Evolutionary conservation across 1,139 yeast species (phyloP).

Genomic region (Hemisphaericaspora xylofermentans): DNA sequence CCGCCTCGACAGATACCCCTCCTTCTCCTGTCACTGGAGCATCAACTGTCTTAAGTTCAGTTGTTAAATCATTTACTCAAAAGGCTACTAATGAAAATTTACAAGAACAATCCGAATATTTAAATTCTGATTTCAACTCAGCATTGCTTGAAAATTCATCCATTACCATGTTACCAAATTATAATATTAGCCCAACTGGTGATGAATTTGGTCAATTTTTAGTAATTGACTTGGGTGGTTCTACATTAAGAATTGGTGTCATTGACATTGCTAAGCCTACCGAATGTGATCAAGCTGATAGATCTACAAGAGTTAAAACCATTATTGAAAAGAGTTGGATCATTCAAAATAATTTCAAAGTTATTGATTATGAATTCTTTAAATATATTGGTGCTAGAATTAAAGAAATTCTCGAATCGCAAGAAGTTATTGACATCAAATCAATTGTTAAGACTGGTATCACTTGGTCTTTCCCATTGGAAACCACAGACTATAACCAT

Average conservation of each 20-base stretch:
- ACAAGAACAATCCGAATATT: slow-evolving; percentile 16
- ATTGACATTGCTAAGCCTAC: slow-evolving; percentile 30
- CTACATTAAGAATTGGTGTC: slow-evolving; percentile 50
- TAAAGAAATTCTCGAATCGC: slow-evolving; percentile 28
- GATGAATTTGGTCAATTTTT: slow-evolving; percentile 43
- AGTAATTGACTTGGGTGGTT: slow-evolving; percentile 57
- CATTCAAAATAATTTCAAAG: slow-evolving; percentile 38
- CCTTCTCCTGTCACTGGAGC: slow-evolving; percentile 7
- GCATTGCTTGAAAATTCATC: slow-evolving; percentile 29
- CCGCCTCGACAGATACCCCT: not conserved
- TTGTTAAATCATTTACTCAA: slow-evolving; percentile 15
- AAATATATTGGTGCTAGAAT: slow-evolving; percentile 38
- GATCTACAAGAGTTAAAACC: slow-evolving; percentile 26
- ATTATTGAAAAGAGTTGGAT: slow-evolving; percentile 42
- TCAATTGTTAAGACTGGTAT: slow-evolving; percentile 41
- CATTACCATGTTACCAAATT: slow-evolving; percentile 50
- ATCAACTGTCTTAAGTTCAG: slow-evolving; percentile 7
- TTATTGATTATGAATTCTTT: slow-evolving; percentile 41
- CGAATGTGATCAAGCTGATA: slow-evolving; percentile 11
- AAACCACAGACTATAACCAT: slow-evolving; percentile 41
- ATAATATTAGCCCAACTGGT: slow-evolving; percentile 42
- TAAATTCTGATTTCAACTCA: slow-evolving; percentile 27
- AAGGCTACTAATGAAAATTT: slow-evolving; percentile 12
- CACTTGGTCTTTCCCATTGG: slow-evolving; percentile 61
- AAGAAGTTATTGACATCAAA: slow-evolving; percentile 21